These are phyloP conservation scores for Vigna nakashimae DNA, from an alignment of 306 rosid genomes.

Conservation along the genomic window DNA sequence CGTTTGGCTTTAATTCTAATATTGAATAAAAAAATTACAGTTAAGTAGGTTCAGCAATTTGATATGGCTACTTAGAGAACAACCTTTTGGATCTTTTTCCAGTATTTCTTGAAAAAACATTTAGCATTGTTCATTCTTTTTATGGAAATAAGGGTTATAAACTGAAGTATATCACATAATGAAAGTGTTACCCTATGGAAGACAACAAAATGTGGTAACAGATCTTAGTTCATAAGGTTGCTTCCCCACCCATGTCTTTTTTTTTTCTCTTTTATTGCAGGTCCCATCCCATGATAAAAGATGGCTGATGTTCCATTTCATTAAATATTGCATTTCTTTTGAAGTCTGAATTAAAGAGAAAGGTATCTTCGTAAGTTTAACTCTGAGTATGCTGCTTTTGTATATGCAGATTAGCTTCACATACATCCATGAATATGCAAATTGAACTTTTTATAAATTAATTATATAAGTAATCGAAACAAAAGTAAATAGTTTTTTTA, in stretches of 20 bases:
- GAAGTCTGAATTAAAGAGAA: constrained; percentile 27
- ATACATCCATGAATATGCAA: constrained; percentile 3
- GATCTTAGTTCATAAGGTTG: constrained; percentile 23
- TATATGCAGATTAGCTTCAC: constrained; percentile 1
- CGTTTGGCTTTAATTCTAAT: too few relatives aligned
- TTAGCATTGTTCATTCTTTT: not conserved
- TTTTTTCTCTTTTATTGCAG: constrained; percentile 22
- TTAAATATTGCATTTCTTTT: constrained; percentile 27
- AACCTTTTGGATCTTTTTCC: not conserved
- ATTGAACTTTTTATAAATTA: not conserved
- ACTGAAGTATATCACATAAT: not conserved
- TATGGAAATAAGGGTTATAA: not conserved
- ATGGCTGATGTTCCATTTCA: constrained; percentile 1
- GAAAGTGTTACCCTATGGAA: constrained; percentile 9
- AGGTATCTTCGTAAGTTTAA: constrained; percentile 28
- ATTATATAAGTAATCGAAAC: too few relatives aligned
- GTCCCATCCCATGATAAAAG: constrained; percentile 23
- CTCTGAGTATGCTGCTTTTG: not conserved
- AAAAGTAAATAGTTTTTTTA: not conserved
- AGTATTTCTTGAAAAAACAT: not conserved
- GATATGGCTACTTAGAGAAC: not conserved
- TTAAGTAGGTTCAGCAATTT: too few relatives aligned
- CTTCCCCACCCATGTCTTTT: constrained; percentile 18
- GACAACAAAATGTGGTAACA: constrained; percentile 15
- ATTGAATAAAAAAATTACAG: too few relatives aligned